Evolutionary conservation across 2,329 filamentous ascomycete species (phyloP).

Genomic region (Hysterium pulicare): DNA sequence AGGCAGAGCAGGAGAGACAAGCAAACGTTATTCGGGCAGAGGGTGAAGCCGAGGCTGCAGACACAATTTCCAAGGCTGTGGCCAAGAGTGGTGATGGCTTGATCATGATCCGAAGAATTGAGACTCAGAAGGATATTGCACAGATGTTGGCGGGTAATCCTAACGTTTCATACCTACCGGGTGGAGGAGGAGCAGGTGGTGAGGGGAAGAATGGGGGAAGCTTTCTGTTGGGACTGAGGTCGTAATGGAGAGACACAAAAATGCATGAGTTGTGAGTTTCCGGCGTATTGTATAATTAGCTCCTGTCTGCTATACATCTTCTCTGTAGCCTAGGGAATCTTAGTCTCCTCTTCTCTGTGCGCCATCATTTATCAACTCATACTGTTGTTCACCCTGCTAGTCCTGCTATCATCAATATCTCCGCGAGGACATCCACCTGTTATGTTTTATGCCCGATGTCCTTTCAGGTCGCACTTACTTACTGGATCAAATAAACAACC

Average conservation of each 20-base stretch:
- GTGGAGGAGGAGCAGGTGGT: constrained; percentile 56
- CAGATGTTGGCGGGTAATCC: constrained; percentile 85
- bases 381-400: no score
- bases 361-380: no score
- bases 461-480: no score
- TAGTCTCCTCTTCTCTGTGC: constrained; percentile 30
- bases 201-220: constrained; percentile 60
- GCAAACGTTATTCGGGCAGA: constrained; percentile 97
- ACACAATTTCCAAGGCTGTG: constrained; percentile 91
- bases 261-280: constrained; percentile 14
- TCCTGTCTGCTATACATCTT: constrained; percentile 20
- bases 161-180: constrained; percentile 91
- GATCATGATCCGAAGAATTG: constrained; percentile 94
- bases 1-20: constrained; percentile 97
- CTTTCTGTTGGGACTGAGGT: constrained; percentile 65
- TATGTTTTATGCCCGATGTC: no score
- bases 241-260: constrained; percentile 12
- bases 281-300: constrained; percentile 31
- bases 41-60: constrained; percentile 94
- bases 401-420: no score
- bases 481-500: no score
- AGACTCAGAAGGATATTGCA: constrained; percentile 94
- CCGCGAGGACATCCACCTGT: no score
- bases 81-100: constrained; percentile 90
- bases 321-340: constrained; percentile 31